These are phyloP conservation scores for Linanthus parryae DNA, from an alignment of 148 eudicot genomes.

Conservation along the genomic window DNA sequence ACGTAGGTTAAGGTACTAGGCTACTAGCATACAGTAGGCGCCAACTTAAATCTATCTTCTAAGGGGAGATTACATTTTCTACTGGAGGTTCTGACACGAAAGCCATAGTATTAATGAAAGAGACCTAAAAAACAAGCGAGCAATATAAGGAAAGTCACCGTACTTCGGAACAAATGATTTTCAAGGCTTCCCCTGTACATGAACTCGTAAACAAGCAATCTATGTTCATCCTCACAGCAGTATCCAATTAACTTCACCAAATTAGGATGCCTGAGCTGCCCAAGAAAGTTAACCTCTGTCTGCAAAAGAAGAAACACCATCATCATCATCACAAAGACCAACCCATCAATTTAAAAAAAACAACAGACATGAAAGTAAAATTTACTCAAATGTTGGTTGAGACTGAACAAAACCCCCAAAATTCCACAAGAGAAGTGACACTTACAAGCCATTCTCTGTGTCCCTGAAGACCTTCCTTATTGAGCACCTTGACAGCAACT, in stretches of 20 bases:
- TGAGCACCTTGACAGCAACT: slow-evolving; percentile 92
- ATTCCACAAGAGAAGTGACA: neutral
- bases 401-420: too few relatives aligned
- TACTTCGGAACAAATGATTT: slow-evolving; percentile 92
- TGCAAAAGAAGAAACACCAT: slow-evolving; percentile 13
- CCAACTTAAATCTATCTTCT: too few relatives aligned
- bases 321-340: neutral
- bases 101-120: too few relatives aligned
- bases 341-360: neutral
- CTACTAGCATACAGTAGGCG: too few relatives aligned
- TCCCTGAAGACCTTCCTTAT: slow-evolving; percentile 94
- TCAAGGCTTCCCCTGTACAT: slow-evolving; percentile 97
- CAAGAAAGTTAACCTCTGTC: slow-evolving; percentile 95
- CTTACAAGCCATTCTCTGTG: slow-evolving; percentile 95
- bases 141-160: slow-evolving; percentile 14
- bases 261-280: slow-evolving; percentile 90
- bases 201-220: slow-evolving; percentile 89
- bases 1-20: too few relatives aligned
- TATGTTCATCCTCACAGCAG: slow-evolving; percentile 95
- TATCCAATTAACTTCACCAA: slow-evolving; percentile 89
- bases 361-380: neutral
- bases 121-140: too few relatives aligned
- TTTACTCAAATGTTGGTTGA: too few relatives aligned
- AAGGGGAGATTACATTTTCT: too few relatives aligned
- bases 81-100: too few relatives aligned